Evolutionary conservation across 2,329 filamentous ascomycete genomes (phyloP).

Genomic region (Ophiostoma himal-ulmi): DNA sequence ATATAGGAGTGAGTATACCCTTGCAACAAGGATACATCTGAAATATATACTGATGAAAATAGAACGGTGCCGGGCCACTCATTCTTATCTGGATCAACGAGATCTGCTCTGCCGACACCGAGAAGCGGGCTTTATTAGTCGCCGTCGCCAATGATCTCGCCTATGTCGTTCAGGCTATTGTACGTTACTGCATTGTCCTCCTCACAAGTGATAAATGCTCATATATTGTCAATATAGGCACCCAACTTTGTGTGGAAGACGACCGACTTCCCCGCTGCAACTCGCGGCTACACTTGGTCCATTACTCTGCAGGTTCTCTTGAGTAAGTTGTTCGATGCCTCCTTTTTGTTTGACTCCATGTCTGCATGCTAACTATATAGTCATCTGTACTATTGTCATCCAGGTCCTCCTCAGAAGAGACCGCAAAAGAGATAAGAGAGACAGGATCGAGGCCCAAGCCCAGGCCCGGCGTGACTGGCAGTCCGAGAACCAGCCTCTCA

Average conservation of each 20-base stretch:
- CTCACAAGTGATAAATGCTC: background rate
- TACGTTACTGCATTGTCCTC: background rate
- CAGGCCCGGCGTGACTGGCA: background rate
- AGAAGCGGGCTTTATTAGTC: constrained; percentile 30
- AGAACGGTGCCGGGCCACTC: constrained; percentile 34
- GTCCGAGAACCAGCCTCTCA: background rate
- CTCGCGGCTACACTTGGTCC: constrained; percentile 36
- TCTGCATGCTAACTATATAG: constrained; percentile 14
- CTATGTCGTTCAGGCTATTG: constrained; percentile 31
- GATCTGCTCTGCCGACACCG: constrained; percentile 29
- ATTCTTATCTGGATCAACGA: constrained; percentile 34
- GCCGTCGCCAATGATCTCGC: constrained; percentile 29
- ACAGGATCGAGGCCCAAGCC: background rate
- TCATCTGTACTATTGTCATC: constrained; percentile 30
- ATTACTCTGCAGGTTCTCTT: constrained; percentile 34
- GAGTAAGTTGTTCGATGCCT: background rate
- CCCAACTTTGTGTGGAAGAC: constrained; percentile 41
- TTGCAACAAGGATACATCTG: too few species aligned
- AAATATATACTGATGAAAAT: background rate
- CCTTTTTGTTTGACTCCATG: too few species aligned
- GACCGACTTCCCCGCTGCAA: constrained; percentile 35
- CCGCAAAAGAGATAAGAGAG: constrained; percentile 2
- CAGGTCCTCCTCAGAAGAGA: constrained; percentile 33
- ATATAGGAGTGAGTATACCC: constrained; percentile 28
- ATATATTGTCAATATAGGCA: constrained; percentile 9